These are phyloP conservation scores for Solioccasus polychromus DNA, from an alignment of 768 basidiomycete species.

Conservation along the genomic window DNA sequence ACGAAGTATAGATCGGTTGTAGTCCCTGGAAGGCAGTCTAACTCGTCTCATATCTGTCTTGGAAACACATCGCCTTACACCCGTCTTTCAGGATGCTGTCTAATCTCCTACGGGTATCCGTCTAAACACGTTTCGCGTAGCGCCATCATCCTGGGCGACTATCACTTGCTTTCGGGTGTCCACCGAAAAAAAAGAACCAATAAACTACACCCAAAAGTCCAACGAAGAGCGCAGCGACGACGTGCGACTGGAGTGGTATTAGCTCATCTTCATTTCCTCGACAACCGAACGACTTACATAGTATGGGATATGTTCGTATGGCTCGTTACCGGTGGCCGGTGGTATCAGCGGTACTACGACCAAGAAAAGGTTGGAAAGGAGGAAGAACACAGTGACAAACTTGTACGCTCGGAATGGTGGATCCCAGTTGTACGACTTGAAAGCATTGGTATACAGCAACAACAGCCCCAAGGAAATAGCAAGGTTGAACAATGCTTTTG, in stretches of 20 bases:
- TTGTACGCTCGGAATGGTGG: conserved; percentile 64
- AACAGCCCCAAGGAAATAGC: conserved; percentile 61
- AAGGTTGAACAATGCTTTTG: conserved; percentile 54
- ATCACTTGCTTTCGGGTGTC: conserved; percentile 47
- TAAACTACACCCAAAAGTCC: conserved; percentile 51
- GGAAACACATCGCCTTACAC: too few relatives aligned
- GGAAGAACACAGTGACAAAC: conserved; percentile 48
- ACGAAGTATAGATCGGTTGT: too few relatives aligned
- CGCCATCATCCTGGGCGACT: conserved; percentile 54
- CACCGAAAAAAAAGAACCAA: conserved; percentile 55
- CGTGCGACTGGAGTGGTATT: conserved; percentile 46
- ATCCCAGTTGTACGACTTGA: conserved; percentile 49
- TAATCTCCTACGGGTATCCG: conserved; percentile 32
- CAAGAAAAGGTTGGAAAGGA: conserved; percentile 64
- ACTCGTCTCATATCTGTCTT: too few relatives aligned
- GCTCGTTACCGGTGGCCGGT: conserved; percentile 46
- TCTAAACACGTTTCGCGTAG: conserved; percentile 51
- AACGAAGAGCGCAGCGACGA: conserved; percentile 43
- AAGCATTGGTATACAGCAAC: conserved; percentile 49
- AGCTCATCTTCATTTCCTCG: neutral
- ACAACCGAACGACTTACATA: conserved; percentile 46
- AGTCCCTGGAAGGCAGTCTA: too few relatives aligned
- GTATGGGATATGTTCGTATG: conserved; percentile 62
- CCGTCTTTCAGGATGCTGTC: too few relatives aligned
- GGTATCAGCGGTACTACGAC: conserved; percentile 62